phyloP scores from a whole-genome alignment of 371 early-diverging fungal genomes.

The Aphelidium insulamus region DNA sequence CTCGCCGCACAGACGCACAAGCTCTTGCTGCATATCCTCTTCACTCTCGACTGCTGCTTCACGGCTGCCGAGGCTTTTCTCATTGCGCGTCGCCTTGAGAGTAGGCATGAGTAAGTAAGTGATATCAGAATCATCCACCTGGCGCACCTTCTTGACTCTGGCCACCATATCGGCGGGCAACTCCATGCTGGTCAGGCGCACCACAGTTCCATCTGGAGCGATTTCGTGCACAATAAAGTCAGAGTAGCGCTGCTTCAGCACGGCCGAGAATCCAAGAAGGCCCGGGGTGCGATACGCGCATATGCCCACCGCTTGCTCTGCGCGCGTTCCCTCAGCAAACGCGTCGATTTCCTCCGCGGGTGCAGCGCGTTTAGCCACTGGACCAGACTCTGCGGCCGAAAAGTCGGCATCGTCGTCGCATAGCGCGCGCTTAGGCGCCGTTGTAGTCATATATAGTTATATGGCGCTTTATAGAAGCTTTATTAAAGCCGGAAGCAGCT shows the following conservation, averaged over 20 bases:
- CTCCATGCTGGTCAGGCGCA: conserved; percentile 27
- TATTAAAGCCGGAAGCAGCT: too few species aligned
- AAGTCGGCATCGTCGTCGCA: too few species aligned
- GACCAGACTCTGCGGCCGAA: too few species aligned
- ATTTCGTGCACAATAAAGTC: conserved; percentile 94
- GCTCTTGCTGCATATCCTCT: too few species aligned
- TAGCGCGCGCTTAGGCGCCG: too few species aligned
- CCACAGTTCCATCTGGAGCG: conserved; percentile 40
- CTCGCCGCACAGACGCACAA: neutral
- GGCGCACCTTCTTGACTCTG: neutral
- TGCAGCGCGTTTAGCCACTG: too few species aligned
- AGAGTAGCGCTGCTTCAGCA: conserved; percentile 13
- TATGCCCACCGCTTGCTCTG: conserved; percentile 56
- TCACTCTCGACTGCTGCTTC: neutral
- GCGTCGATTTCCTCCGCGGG: too few species aligned
- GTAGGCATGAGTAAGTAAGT: too few species aligned
- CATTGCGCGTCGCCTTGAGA: conserved; percentile 1
- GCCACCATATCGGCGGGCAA: conserved; percentile 3
- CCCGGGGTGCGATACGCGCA: conserved; percentile 33
- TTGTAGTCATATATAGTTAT: too few species aligned
- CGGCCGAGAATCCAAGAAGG: conserved; percentile 36
- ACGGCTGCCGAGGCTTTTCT: neutral
- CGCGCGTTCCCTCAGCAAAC: too few species aligned
- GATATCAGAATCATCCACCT: too few species aligned
- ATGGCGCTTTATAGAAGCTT: too few species aligned